phyloP scores from a whole-genome alignment of 192 early-diverging fungal species.

The Podila epicladia region DNA sequence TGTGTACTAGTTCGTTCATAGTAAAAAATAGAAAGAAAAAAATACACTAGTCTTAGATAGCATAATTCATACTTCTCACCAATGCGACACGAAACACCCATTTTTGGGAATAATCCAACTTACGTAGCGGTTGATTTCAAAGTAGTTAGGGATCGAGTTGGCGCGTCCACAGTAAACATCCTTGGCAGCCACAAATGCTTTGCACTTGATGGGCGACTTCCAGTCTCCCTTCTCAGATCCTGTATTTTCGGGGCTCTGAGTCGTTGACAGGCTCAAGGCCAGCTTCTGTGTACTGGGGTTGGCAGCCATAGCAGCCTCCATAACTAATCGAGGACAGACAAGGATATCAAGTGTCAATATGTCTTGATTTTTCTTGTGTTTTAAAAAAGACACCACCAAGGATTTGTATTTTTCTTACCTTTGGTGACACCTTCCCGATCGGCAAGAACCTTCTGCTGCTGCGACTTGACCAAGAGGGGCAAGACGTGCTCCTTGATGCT shows the following conservation, averaged over 20 bases:
- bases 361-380: too few species aligned
- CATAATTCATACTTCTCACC: neutral
- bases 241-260: conserved; percentile 36
- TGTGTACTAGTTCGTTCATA: conserved; percentile 41
- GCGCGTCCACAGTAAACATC: conserved; percentile 84
- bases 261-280: conserved; percentile 38
- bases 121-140: conserved; percentile 88
- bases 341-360: neutral
- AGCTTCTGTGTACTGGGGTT: conserved; percentile 41
- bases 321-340: conserved; percentile 1
- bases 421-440: conserved; percentile 71
- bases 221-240: conserved; percentile 51
- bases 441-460: conserved; percentile 78
- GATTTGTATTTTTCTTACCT: conserved; percentile 51
- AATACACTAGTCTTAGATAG: neutral
- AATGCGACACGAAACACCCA: neutral
- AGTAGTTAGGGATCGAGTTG: conserved; percentile 84
- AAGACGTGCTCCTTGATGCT: conserved; percentile 88
- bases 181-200: conserved; percentile 68
- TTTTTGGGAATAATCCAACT: conserved; percentile 11
- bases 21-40: neutral
- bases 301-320: conserved; percentile 15
- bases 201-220: conserved; percentile 56
- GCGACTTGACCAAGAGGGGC: conserved; percentile 85
- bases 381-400: neutral